These are phyloP conservation scores for Avena atlantica DNA, from an alignment of 176 grass and related monocot species.

Conservation along the genomic window DNA sequence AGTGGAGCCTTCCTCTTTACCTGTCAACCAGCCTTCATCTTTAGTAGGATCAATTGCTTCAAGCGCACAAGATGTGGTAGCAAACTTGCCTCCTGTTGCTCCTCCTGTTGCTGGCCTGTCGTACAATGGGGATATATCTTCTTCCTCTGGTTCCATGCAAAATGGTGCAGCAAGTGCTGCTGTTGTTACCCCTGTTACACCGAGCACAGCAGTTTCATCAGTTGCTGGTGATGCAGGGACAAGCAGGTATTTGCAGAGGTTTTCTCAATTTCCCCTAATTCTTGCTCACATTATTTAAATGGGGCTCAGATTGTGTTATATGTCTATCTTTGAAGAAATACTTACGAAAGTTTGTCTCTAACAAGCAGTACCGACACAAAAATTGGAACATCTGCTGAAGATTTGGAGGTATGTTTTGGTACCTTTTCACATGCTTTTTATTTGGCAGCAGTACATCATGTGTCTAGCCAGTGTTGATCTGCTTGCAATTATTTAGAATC, in stretches of 20 bases:
- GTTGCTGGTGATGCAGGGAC: conserved; percentile 49
- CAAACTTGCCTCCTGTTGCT: conserved; percentile 41
- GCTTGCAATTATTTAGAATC: neutral
- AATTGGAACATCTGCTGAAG: conserved; percentile 74
- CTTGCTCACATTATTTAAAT: conserved; percentile 21
- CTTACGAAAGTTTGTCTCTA: conserved; percentile 50
- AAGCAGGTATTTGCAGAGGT: conserved; percentile 42
- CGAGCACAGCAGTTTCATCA: conserved; percentile 31
- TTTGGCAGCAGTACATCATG: conserved; percentile 17
- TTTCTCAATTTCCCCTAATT: conserved; percentile 27
- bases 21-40: conserved; percentile 50
- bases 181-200: conserved; percentile 34
- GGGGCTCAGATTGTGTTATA: conserved; percentile 4
- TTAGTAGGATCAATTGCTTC: conserved; percentile 41
- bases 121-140: conserved; percentile 45
- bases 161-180: conserved; percentile 49
- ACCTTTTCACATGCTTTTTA: conserved; percentile 1
- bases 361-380: conserved; percentile 33
- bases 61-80: conserved; percentile 48
- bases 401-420: conserved; percentile 72
- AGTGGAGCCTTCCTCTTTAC: conserved; percentile 35
- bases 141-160: conserved; percentile 39
- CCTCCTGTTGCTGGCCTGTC: conserved; percentile 37
- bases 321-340: conserved; percentile 55
- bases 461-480: conserved; percentile 16